phyloP scores from a whole-genome alignment of 2,329 filamentous ascomycete genomes.

The Sporothrix euskadiensis region DNA sequence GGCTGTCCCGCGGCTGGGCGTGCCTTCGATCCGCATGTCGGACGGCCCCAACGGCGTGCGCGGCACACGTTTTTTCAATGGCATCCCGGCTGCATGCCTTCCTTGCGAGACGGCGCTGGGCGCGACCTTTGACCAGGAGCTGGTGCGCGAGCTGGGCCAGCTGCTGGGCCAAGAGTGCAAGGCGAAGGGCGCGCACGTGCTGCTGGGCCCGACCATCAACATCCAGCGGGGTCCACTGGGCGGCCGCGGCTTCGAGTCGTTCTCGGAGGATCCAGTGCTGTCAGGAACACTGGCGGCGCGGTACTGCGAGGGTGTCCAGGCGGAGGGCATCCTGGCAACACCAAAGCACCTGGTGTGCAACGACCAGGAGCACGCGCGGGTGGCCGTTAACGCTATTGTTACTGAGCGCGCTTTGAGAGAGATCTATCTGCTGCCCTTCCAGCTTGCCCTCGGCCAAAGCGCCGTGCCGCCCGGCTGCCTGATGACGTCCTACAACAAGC shows the following conservation, averaged over 20 bases:
- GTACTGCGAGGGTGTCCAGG: slow-evolving; percentile 42
- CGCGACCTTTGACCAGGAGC: slow-evolving; percentile 65
- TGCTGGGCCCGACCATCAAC: slow-evolving; percentile 61
- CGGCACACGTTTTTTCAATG: slow-evolving; percentile 38
- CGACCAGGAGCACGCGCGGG: slow-evolving; percentile 44
- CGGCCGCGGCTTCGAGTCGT: slow-evolving; percentile 45
- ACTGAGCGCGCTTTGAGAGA: slow-evolving; percentile 45
- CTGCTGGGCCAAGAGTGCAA: slow-evolving; percentile 67
- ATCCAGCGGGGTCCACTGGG: slow-evolving; percentile 45
- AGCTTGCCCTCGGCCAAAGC: slow-evolving; percentile 42
- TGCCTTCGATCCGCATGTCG: slow-evolving; percentile 40
- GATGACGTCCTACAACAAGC: slow-evolving; percentile 46
- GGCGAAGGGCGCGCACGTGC: slow-evolving; percentile 67
- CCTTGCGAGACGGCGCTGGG: slow-evolving; percentile 52
- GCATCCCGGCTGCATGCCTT: slow-evolving; percentile 49
- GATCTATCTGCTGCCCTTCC: slow-evolving; percentile 45
- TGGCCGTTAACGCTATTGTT: slow-evolving; percentile 41
- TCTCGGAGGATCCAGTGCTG: slow-evolving; percentile 45
- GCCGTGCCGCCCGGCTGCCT: slow-evolving; percentile 38
- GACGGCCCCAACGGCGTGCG: slow-evolving; percentile 42
- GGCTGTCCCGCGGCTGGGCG: slow-evolving; percentile 36
- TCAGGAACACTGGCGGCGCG: slow-evolving; percentile 42
- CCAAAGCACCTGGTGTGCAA: slow-evolving; percentile 47
- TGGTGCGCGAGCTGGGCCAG: slow-evolving; percentile 63
- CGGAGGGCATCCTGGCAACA: slow-evolving; percentile 41